These are phyloP conservation scores for Aspergillus bombycis DNA, from an alignment of 2,329 filamentous ascomycete genomes.

Conservation along the genomic window DNA sequence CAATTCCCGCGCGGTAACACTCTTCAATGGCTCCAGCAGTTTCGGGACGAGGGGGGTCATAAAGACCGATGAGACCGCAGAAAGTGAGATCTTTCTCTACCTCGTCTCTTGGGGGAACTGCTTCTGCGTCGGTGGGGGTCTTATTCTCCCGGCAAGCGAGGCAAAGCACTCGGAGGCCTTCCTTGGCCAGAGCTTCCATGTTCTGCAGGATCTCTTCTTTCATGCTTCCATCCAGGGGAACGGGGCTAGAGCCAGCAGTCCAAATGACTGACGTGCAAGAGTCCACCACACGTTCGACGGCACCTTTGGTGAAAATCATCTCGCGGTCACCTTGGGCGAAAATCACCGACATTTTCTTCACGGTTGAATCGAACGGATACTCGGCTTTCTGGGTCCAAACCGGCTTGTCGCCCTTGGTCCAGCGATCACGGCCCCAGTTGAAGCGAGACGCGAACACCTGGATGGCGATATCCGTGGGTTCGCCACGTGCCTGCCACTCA, in stretches of 20 bases:
- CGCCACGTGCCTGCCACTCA: constrained; percentile 66
- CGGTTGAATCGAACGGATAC: constrained; percentile 73
- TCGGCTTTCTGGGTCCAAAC: constrained; percentile 65
- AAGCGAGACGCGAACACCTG: constrained; percentile 74
- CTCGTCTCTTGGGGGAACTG: constrained; percentile 52
- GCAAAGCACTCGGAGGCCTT: constrained; percentile 70
- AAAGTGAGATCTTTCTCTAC: constrained; percentile 73
- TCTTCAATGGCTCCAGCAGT: constrained; percentile 72
- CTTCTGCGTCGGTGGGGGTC: constrained; percentile 16
- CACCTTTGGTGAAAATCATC: constrained; percentile 51
- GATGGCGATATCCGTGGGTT: constrained; percentile 74
- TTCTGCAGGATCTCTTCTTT: constrained; percentile 63
- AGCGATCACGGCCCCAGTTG: constrained; percentile 60
- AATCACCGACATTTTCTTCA: constrained; percentile 78
- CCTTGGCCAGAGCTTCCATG: constrained; percentile 68
- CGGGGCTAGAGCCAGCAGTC: constrained; percentile 38
- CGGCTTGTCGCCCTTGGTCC: constrained; percentile 54
- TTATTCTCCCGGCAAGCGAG: constrained; percentile 54
- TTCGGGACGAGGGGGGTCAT: constrained; percentile 82
- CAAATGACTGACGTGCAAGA: constrained; percentile 60
- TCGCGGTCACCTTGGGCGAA: constrained; percentile 46
- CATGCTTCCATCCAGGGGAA: constrained; percentile 57
- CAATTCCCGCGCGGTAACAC: constrained; percentile 73
- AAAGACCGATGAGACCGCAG: constrained; percentile 81
- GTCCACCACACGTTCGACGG: constrained; percentile 69